Evolutionary conservation across 2,329 filamentous ascomycete species (phyloP).

Genomic region (Fusarium sp.): DNA sequence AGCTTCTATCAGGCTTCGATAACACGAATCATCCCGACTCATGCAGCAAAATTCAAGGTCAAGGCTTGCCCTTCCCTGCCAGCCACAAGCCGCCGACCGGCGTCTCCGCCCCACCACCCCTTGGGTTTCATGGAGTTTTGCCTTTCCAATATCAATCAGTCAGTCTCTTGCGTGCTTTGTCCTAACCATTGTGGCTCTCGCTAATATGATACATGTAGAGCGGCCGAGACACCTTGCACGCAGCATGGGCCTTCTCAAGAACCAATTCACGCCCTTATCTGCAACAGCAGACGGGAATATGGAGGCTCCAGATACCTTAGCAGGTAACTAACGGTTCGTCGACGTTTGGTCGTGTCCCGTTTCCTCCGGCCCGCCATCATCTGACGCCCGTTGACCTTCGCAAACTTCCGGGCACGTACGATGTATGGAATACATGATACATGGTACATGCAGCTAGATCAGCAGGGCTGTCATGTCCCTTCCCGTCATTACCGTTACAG

Average conservation of each 20-base stretch:
- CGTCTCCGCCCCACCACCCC: slow-evolving; percentile 45
- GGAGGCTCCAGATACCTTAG: not conserved
- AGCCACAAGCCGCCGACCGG: slow-evolving; percentile 42
- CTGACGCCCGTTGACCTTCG: slow-evolving; percentile 35
- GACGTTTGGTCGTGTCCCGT: slow-evolving; percentile 23
- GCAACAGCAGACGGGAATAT: slow-evolving; percentile 1
- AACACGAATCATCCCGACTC: slow-evolving; percentile 47
- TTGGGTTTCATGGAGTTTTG: slow-evolving; percentile 22
- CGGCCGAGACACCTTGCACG: slow-evolving; percentile 27
- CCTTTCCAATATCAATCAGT: slow-evolving; percentile 19
- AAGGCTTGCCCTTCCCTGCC: slow-evolving; percentile 30
- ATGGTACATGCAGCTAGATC: slow-evolving; percentile 36
- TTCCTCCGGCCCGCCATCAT: slow-evolving; percentile 29
- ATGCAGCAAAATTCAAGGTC: slow-evolving; percentile 34
- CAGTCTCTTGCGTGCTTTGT: slow-evolving; percentile 34
- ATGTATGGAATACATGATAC: slow-evolving; percentile 38
- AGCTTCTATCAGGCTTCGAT: slow-evolving; percentile 52
- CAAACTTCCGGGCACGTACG: slow-evolving; percentile 45
- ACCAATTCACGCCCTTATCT: slow-evolving; percentile 16
- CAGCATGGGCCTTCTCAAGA: slow-evolving; percentile 5
- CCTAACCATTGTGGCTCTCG: slow-evolving; percentile 21
- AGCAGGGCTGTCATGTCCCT: slow-evolving; percentile 24
- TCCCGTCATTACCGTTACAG: slow-evolving; percentile 28
- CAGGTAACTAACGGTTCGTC: slow-evolving; percentile 1
- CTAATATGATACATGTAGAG: slow-evolving; percentile 12